Base-by-base conservation (phyloP, 441 rosid species). In the Melianthus villosus region DNA sequence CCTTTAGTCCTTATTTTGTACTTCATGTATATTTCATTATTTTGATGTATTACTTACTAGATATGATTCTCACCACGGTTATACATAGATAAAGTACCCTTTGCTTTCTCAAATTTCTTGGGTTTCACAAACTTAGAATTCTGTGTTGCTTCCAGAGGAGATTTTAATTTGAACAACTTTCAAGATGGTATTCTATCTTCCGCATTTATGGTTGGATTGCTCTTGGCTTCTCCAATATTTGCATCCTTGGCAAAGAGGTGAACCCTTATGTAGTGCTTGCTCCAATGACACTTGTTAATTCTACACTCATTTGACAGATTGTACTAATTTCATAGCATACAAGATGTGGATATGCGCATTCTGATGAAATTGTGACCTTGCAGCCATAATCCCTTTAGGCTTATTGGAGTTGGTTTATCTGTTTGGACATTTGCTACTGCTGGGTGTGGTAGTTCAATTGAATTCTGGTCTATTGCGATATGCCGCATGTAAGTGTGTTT, bases 191-290 rank as follows among this genome's bases (percentile, higher is more conserved):
- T 67, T 54, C 52, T 84, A 25, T 84, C 98, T 44, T 89, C 98
- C 46, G 94, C 92, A 44, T 89, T 89, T 60, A 75, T 89, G 96
- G 96, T 89, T 63, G 98, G 98, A 23, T 82, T 89, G 62, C 89
- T 89, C 44, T 60, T 75, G 44, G 73, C 89, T 40, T 81, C 92
- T 67, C 98, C 96, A 15, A 65, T 84, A 40, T 87, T 89, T 75
- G 98, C 98, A 46, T 63, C 89, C 8, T 40, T 75, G 46, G 85
- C 98, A 33, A 89, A 79, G 64, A 79, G 86, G 96, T 89, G 19
- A 29, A 32, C 22, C 18, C 19, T 56, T 25, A 18, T 26, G 2
- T 6, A 9, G 29, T 50, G 42, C 15, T n/a, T n/a, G n/a, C n/a
- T n/a, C n/a, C n/a, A n/a, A n/a, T n/a, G n/a, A n/a, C n/a, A n/a